These are phyloP conservation scores for Codiaeum variegatum DNA, from an alignment of 441 rosid species.

Conservation along the genomic window DNA sequence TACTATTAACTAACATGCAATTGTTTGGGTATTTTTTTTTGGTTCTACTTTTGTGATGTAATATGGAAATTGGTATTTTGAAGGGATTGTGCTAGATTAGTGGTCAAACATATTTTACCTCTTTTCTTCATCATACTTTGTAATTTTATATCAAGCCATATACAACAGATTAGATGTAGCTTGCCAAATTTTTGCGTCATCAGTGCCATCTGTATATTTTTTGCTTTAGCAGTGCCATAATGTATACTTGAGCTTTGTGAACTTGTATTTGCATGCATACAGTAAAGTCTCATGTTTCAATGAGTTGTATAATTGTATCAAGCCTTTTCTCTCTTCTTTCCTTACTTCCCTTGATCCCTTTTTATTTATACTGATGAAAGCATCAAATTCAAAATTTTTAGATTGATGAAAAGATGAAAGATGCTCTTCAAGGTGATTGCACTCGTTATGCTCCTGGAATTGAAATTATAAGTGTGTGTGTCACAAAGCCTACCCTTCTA, in stretches of 20 bases:
- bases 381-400: conserved; percentile 24
- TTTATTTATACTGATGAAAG: conserved; percentile 10
- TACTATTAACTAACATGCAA: background rate
- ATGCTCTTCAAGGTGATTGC: conserved; percentile 91
- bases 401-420: conserved; percentile 95
- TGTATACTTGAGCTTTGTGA: background rate
- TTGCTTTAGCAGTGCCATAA: background rate
- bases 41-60: background rate
- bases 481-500: conserved; percentile 81
- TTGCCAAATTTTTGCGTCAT: background rate
- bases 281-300: background rate
- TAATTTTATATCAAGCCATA: background rate
- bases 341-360: background rate
- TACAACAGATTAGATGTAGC: background rate
- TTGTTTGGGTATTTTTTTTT: background rate
- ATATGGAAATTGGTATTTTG: background rate
- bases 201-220: background rate
- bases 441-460: conserved; percentile 90
- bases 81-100: background rate
- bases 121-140: background rate
- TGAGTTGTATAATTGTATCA: background rate
- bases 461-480: conserved; percentile 83
- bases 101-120: background rate
- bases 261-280: background rate
- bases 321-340: background rate